Base-by-base conservation (phyloP, 768 basidiomycete species). In the Hygrophoropsis aurantiaca region DNA sequence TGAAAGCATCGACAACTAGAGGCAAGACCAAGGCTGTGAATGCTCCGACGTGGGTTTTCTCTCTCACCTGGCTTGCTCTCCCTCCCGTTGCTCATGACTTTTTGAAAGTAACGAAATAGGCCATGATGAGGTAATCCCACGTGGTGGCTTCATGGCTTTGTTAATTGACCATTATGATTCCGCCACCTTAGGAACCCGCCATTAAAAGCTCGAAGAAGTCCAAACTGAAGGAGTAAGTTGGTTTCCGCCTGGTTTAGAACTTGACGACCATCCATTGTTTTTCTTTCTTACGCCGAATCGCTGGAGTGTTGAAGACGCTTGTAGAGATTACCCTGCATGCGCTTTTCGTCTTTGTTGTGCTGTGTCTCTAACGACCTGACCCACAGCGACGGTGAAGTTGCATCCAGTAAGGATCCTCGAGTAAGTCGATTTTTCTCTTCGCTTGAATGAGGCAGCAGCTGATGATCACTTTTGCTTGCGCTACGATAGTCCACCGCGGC, bases 331-430 rank as follows among this genome's bases (percentile, higher is more conserved):
- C 57, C 66, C 60, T 58, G 50, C 77, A 87, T 88, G 85, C 74
- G 62, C 65, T 68, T 84, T 62, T 76, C 73, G 57, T 79, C 77
- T 54, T 64, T 85, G 33, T 64, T 84, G 62, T 85, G 84, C 66
- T 87, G 81, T 61, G 73, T 72, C 66, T 78, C 82, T 77, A 72
- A 78, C 69, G 64, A 70, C 58, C 66, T 70, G 65, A 59, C 68
- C 56, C 68, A 73, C 68, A 81, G 80, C 59, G 74, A 80, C 58
- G 74, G 73, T 50, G 71, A 72, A 52, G 61, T 63, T 21, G 57
- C 55, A 15, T 55, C 53, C n/a, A 65, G 64, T 52, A 66, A 65
- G 44, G 25, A 16, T 7, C 11, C 11, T 42, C n/a, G 25, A 19
- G 8, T 4, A 25, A 16, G 40, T 45, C 6, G 19, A 40, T 21